Percentiles rank a stretch among this genome's conserved stretches.
Conservation (phyloP, 352 stramenopile genomes). For the Halophytophthora batemanensis region DNA sequence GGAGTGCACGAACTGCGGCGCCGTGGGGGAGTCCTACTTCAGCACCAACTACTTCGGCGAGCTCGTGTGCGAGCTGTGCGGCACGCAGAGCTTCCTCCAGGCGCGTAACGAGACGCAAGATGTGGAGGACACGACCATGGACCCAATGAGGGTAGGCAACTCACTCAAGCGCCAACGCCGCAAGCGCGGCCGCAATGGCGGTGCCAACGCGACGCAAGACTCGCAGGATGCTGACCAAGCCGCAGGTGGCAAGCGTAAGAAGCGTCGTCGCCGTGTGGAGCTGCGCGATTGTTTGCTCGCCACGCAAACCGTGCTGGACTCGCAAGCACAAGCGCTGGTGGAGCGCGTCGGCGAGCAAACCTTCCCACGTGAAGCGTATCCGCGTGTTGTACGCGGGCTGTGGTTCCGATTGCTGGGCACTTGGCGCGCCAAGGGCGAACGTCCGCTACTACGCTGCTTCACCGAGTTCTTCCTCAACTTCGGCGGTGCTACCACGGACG, state of each 20-base stretch:
- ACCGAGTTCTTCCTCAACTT: constrained; percentile 57
- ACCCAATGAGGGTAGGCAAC: constrained; percentile 28
- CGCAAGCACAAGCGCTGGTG: constrained; percentile 47
- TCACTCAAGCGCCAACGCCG: constrained; percentile 43
- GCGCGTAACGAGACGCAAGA: constrained; percentile 81
- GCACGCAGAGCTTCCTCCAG: constrained; percentile 81
- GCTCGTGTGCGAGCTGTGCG: constrained; percentile 82
- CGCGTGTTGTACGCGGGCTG: constrained; percentile 46
- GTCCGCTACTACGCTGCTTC: constrained; percentile 65
- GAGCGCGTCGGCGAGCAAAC: constrained; percentile 28
- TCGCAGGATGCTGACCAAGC: background rate
- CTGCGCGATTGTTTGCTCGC: constrained; percentile 60
- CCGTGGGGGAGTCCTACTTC: constrained; percentile 72
- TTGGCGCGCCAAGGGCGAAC: constrained; percentile 56
- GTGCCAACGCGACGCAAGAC: constrained; percentile 4
- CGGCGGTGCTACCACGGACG: constrained; percentile 15
- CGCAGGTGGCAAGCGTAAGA: constrained; percentile 5
- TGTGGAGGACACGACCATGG: constrained; percentile 66
- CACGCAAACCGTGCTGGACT: constrained; percentile 58
- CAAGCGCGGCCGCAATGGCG: constrained; percentile 22
- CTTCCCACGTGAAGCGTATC: constrained; percentile 40
- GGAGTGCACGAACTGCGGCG: constrained; percentile 76
- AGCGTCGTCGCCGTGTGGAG: constrained; percentile 12
- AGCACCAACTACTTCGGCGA: constrained; percentile 84
- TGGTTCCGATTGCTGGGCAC: constrained; percentile 70